Evolutionary conservation across 73 alveolate species (phyloP), one percentile per base, ranked within the genome.

Genomic region (Diophrys sp.): DNA sequence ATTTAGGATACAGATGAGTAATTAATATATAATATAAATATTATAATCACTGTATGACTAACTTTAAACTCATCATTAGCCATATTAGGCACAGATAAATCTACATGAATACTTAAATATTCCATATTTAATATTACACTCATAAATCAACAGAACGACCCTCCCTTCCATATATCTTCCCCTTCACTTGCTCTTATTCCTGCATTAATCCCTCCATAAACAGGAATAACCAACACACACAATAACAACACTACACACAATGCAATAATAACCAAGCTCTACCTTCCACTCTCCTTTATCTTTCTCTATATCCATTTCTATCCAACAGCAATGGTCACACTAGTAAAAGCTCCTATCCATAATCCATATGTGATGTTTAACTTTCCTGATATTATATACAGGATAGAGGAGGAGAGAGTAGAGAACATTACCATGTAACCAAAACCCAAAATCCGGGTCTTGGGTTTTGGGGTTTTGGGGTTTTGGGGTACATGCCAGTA

Each of bases 401-500:
- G 31, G 24, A 77, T 77, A 31, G 71, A 25, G 14, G 91, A 69
- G 25, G 80, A 70, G 29, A 76, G 28, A 23, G 77, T 75, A 1
- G 82, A 11, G 67, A 83, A 77, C 73, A 83, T 27, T 27, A 83
- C 68, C 86, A 83, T 83, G 74, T n/a, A n/a, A n/a, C n/a, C n/a
- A n/a, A n/a, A n/a, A n/a, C n/a, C n/a, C n/a, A n/a, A n/a, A n/a
- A n/a, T n/a, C n/a, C n/a, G n/a, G n/a, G n/a, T n/a, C n/a, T n/a
- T n/a, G n/a, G n/a, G n/a, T n/a, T n/a, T n/a, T n/a, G n/a, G n/a
- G n/a, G n/a, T n/a, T n/a, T n/a, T n/a, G n/a, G n/a, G n/a, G n/a
- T n/a, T n/a, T n/a, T n/a, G n/a, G n/a, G n/a, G n/a, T 83, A 84
- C 91, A 85, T 85, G 8, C 92, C 88, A 2, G 92, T 85, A 0